Conservation (phyloP, 345 rosid species). For the Eucalyptus marginata region DNA sequence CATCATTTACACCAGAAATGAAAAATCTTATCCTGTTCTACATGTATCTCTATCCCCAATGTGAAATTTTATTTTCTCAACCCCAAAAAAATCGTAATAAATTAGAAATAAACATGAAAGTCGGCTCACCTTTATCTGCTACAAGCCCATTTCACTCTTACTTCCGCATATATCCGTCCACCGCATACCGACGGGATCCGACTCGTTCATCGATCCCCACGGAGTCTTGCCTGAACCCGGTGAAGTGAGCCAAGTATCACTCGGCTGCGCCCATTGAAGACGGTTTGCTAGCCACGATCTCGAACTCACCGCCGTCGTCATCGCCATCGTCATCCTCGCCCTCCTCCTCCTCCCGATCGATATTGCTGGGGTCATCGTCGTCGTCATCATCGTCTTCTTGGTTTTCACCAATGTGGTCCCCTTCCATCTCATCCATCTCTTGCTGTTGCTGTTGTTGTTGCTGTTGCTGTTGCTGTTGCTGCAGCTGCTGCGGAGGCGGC, state of each 20-base stretch:
- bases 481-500: neutral
- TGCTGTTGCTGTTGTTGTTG: neutral
- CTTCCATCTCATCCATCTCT: conserved; percentile 3
- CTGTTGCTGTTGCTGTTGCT: neutral
- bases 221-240: neutral
- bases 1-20: neutral
- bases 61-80: neutral
- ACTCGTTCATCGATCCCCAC: neutral
- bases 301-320: conserved; percentile 18
- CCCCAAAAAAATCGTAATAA: neutral
- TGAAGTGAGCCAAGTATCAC: neutral
- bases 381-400: conserved; percentile 3
- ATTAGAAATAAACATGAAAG: neutral
- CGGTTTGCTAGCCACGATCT: conserved; percentile 16
- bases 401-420: conserved; percentile 4
- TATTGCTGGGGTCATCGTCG: neutral
- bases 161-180: neutral
- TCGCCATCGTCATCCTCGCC: neutral
- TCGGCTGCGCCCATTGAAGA: neutral
- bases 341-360: neutral
- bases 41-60: neutral
- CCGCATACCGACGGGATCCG: neutral
- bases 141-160: neutral
- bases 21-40: neutral
- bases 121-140: neutral